A percentile compares a stretch with the other conserved stretches of the same genome.
Conservation (phyloP, 2,329 filamentous ascomycete species). For the Fusarium kyushuense region DNA sequence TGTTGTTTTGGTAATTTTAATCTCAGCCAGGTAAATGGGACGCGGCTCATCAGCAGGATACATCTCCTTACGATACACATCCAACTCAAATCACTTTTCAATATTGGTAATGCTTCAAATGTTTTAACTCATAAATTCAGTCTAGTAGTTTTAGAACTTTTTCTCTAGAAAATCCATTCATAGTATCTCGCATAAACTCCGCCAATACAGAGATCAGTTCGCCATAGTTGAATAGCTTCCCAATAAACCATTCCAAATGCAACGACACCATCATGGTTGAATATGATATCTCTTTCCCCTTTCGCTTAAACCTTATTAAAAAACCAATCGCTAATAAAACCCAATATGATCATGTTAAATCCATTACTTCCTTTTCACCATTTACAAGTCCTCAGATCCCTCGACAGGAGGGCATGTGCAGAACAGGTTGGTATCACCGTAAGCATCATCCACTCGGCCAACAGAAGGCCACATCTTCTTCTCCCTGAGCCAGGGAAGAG, state of each 20-base stretch:
- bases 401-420: constrained; percentile 93
- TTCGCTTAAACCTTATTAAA: constrained; percentile 19
- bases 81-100: too few species aligned
- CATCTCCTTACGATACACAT: too few species aligned
- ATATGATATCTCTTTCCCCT: constrained; percentile 37
- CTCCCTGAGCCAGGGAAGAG: constrained; percentile 82
- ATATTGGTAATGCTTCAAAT: neutral
- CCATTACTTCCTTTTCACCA: constrained; percentile 24
- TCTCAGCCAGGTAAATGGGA: too few species aligned
- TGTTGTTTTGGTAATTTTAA: too few species aligned
- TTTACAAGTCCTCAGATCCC: constrained; percentile 56
- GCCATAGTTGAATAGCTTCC: constrained; percentile 40
- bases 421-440: constrained; percentile 92
- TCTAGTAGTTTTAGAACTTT: constrained; percentile 22
- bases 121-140: constrained; percentile 11
- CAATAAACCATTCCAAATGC: constrained; percentile 36
- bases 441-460: constrained; percentile 88
- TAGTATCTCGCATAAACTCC: constrained; percentile 34
- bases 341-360: constrained; percentile 20
- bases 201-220: constrained; percentile 33
- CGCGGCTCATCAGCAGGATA: too few species aligned
- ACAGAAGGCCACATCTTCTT: constrained; percentile 99
- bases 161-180: constrained; percentile 22
- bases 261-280: constrained; percentile 41
- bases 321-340: constrained; percentile 24